Base-by-base conservation (phyloP, 2,329 filamentous ascomycete genomes). In the Aureobasidium namibiae region DNA sequence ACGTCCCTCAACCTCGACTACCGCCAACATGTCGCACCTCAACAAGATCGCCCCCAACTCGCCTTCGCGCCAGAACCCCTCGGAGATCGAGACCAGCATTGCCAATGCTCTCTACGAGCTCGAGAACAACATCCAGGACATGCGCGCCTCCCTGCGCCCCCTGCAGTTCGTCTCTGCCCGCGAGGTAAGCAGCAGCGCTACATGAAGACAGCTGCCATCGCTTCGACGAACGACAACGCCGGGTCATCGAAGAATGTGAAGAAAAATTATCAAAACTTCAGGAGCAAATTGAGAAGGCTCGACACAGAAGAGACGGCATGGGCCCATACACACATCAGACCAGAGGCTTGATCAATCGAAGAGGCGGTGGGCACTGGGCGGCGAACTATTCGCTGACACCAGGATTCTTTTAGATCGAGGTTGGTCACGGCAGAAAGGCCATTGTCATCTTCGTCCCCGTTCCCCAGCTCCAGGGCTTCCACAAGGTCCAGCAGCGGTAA, bases 401-500 rank as follows among this genome's bases (percentile, higher is more conserved):
- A 80, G 77, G 77, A 79, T 73, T 77, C 74, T 75, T 75, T 72
- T 75, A 99, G 94, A 94, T 99, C 85, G 94, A 99, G 85, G 92
- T 97, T 82, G 94, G 94, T 84, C 92, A 97, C 85, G 94, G 94
- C 87, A 96, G 96, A 87, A 99, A 97, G 89, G 94, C 94, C 77
- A 94, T 99, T 84, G 92, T 96, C 85, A 95, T 99, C 89, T 99
- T 99, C 89, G 94, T 99, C 85, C 94, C 94, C 78, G 94, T 99
- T 79, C 94, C 94, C 81, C 90, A 95, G 80, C 90, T 99, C 78
- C 83, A 87, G 79, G 90, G 90, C 78, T 99, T 96, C 90, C 94
- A 97, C 89, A 92, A 94, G 77, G 90, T 96, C 77, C 94, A 99
- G 87, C 94, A 97, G 85, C 92, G 94, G 92, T 97, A 92, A 80